Evolutionary conservation across 2,329 filamentous ascomycete species (phyloP).

Genomic region (Sclerotinia sclerotiorum): DNA sequence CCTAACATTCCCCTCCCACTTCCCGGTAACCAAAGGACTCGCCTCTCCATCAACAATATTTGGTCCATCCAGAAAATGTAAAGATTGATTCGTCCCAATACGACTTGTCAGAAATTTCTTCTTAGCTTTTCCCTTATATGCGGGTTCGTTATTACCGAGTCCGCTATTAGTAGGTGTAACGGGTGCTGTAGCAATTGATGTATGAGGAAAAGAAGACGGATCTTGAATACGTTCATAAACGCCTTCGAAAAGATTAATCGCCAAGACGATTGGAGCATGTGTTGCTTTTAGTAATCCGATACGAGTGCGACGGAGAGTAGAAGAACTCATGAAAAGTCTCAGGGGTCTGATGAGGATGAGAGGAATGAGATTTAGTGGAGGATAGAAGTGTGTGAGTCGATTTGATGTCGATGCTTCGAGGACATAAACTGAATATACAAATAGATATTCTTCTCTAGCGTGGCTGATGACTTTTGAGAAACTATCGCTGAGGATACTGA

Average conservation of each 20-base stretch:
- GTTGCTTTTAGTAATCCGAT: slow-evolving; percentile 63
- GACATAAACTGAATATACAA: slow-evolving; percentile 68
- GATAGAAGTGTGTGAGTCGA: slow-evolving; percentile 68
- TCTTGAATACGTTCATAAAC: slow-evolving; percentile 32
- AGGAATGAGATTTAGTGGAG: slow-evolving; percentile 72
- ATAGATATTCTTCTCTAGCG: slow-evolving; percentile 70
- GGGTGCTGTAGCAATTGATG: slow-evolving; percentile 16
- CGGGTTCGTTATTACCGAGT: neutral
- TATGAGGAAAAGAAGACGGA: slow-evolving; percentile 27
- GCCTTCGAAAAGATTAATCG: slow-evolving; percentile 58
- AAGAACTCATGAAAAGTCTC: slow-evolving; percentile 64
- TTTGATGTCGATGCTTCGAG: slow-evolving; percentile 67
- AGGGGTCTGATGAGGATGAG: slow-evolving; percentile 70
- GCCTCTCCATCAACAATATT: slow-evolving; percentile 22
- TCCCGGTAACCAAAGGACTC: slow-evolving; percentile 20
- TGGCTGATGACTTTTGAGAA: slow-evolving; percentile 45
- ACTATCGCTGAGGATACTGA: slow-evolving; percentile 75
- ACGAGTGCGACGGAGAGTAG: slow-evolving; percentile 60
- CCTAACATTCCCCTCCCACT: neutral
- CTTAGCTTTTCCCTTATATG: slow-evolving; percentile 18
- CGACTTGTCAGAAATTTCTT: slow-evolving; percentile 30
- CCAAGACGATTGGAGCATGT: slow-evolving; percentile 66
- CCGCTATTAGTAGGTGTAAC: slow-evolving; percentile 21
- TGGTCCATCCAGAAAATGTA: slow-evolving; percentile 27
- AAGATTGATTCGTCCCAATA: slow-evolving; percentile 26